These are phyloP conservation scores for Ophiocordyceps camponoti-saundersi DNA, from an alignment of 2,329 filamentous ascomycete species.

Conservation along the genomic window DNA sequence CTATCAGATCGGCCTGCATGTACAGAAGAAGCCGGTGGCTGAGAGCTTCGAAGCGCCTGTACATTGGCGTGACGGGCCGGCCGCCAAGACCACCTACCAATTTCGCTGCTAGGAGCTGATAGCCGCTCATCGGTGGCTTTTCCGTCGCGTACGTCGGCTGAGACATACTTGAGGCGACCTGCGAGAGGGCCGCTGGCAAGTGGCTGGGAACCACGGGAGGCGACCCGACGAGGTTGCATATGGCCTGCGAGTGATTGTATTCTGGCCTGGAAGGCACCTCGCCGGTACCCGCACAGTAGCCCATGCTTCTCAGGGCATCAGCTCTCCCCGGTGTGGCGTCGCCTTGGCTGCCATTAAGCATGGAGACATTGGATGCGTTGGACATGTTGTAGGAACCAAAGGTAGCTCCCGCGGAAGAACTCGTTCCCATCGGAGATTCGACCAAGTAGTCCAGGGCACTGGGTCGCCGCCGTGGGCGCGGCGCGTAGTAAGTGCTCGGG, in stretches of 20 bases:
- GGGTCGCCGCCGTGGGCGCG: conserved; percentile 4
- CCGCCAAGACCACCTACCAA: conserved; percentile 17
- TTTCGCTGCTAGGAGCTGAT: conserved; percentile 43
- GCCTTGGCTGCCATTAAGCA: not conserved
- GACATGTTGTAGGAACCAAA: not conserved
- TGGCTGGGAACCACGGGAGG: not conserved
- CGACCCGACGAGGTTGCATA: not conserved
- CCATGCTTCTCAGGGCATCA: not conserved
- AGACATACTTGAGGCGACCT: not conserved
- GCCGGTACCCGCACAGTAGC: not conserved
- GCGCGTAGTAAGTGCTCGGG: conserved; percentile 2
- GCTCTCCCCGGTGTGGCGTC: not conserved
- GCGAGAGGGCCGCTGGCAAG: not conserved
- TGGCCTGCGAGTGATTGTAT: not conserved
- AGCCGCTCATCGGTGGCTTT: conserved; percentile 34
- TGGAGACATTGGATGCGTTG: not conserved
- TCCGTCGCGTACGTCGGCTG: not conserved
- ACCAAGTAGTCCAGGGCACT: conserved; percentile 7
- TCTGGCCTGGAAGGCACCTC: not conserved
- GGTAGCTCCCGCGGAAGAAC: not conserved
- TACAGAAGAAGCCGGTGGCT: conserved; percentile 72
- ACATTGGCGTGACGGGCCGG: conserved; percentile 40
- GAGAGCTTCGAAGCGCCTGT: conserved; percentile 65
- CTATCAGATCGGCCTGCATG: conserved; percentile 68
- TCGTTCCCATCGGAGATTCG: conserved; percentile 2